Evolutionary conservation across 148 eudicot genomes (phyloP), one percentile per base, ranked within the genome.

Genomic region (Camellia japonica): DNA sequence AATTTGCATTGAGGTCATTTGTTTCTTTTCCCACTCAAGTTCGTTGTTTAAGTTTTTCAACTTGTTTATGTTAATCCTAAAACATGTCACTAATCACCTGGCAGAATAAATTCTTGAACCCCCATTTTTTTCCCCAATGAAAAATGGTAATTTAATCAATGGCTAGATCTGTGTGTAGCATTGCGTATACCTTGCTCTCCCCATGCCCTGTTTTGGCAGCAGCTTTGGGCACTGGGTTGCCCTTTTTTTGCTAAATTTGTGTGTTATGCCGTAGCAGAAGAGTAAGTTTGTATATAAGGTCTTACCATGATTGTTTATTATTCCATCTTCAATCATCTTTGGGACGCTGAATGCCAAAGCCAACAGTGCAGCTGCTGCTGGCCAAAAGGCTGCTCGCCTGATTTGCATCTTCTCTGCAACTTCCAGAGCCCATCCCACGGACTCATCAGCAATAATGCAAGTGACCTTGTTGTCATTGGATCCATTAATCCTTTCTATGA

Each of bases 371-470:
- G 87, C 83, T 49, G 85, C 74, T 15, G 85, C 78, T 68, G 89
- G 83, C 52, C 68, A 87, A 42, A 87, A 84, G 49, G 80, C 85
- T 14, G 55, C 89, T 42, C 69, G 42, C 66, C 78, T 64, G 43
- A 87, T 73, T n/a, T 73, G 80, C 83, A 84, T 30, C 74, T 80
- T 79, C 77, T 69, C 71, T 2, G 85, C 87, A 62, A 84, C 80
- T 80, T 73, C 54, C 54, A 76, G 1, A 49, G 80, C 74, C 84
- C 77, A 82, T 55, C 73, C 78, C 80, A 71, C 71, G 42, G 38
- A 14, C 71, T 23, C 54, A 78, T 82, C 81, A 2, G 81, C 78
- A 42, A 82, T 16, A 43, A 82, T 11, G 52, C 81, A 77, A 14
- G 19, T 72, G 30, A 82, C 64, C 60, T 71, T 73, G 6, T 77